phyloP scores from a whole-genome alignment of 192 early-diverging fungal genomes.

The Backusella tuberculispora region DNA sequence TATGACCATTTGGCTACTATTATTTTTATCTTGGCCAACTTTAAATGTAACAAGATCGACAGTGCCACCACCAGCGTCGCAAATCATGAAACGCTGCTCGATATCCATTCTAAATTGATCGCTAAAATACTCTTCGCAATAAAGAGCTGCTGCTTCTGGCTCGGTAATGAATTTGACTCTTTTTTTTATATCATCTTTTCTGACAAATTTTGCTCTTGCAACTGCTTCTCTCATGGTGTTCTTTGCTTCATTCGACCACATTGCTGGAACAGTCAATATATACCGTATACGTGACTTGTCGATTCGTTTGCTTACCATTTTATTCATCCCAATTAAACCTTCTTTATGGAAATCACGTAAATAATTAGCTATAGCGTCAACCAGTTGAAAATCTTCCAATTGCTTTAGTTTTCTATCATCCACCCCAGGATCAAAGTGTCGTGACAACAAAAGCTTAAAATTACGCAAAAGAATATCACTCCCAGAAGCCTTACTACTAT shows the following conservation, averaged over 20 bases:
- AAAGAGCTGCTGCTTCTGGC: conserved; percentile 60
- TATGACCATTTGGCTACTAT: conserved; percentile 42
- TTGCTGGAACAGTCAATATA: conserved; percentile 55
- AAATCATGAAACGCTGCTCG: conserved; percentile 58
- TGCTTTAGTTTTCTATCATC: conserved; percentile 8
- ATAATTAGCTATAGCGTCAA: conserved; percentile 55
- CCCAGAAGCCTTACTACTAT: conserved; percentile 34
- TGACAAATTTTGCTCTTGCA: conserved; percentile 53
- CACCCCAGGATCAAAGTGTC: background rate
- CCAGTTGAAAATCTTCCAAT: conserved; percentile 26
- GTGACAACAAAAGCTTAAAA: background rate
- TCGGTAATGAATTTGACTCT: conserved; percentile 52
- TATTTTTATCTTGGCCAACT: conserved; percentile 48
- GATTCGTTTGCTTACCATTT: conserved; percentile 43
- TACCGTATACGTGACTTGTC: conserved; percentile 43
- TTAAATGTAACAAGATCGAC: conserved; percentile 60
- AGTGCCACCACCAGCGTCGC: conserved; percentile 59
- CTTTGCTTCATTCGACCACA: conserved; percentile 60
- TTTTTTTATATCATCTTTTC: conserved; percentile 45
- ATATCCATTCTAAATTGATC: conserved; percentile 54
- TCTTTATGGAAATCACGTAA: conserved; percentile 49
- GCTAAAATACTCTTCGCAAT: conserved; percentile 53
- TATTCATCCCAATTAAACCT: conserved; percentile 48
- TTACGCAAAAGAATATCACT: conserved; percentile 44
- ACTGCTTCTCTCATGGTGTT: conserved; percentile 57